These are phyloP conservation scores for Eimeria sp. DNA, from an alignment of 169 alveolate species.

Conservation along the genomic window DNA sequence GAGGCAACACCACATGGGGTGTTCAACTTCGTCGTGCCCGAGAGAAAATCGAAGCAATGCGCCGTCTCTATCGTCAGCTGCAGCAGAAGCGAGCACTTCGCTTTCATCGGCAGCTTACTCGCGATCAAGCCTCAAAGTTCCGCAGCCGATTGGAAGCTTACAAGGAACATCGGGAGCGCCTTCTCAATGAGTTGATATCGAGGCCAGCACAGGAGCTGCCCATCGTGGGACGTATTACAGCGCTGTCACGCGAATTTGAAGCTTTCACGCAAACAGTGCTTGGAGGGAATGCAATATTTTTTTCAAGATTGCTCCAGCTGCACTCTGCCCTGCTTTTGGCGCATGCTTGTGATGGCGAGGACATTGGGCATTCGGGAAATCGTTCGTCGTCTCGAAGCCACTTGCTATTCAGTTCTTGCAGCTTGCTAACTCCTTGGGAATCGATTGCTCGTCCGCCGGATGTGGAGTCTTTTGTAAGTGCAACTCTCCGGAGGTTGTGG, in stretches of 20 bases:
- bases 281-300: background rate
- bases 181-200: background rate
- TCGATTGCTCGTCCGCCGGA: background rate
- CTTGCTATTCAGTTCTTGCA: constrained; percentile 43
- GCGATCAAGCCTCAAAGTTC: background rate
- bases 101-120: constrained; percentile 43
- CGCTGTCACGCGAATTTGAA: background rate
- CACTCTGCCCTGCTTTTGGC: constrained; percentile 65
- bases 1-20: background rate
- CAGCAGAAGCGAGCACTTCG: constrained; percentile 24
- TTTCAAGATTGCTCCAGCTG: constrained; percentile 52
- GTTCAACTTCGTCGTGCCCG: constrained; percentile 59
- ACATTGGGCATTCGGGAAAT: background rate
- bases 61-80: background rate
- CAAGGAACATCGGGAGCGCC: constrained; percentile 54
- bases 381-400: background rate
- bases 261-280: background rate
- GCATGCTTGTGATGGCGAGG: constrained; percentile 57
- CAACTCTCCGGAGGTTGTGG: constrained; percentile 47
- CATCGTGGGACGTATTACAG: constrained; percentile 21
- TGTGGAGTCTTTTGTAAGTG: background rate
- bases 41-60: constrained; percentile 12
- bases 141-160: constrained; percentile 1
- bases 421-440: constrained; percentile 39
- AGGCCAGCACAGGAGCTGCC: constrained; percentile 19